Conservation (phyloP, 208 protist genomes). For the Leishmania turanica region DNA sequence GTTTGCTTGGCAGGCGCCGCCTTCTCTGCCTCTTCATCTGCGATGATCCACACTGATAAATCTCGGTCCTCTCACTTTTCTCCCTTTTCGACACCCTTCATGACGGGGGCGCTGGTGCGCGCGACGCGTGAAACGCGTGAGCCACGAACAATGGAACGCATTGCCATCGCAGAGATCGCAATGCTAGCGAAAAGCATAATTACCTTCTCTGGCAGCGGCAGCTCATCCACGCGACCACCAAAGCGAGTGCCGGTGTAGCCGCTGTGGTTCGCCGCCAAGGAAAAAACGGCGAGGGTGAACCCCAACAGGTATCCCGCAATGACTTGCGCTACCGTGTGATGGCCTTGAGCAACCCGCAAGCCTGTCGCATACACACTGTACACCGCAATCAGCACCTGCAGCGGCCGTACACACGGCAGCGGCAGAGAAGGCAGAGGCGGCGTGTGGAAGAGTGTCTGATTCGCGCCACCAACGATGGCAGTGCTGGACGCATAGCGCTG, state of each 20-base stretch:
- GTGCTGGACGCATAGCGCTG: conserved; percentile 8
- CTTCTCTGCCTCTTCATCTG: background rate
- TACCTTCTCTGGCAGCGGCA: conserved; percentile 29
- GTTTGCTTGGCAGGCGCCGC: background rate
- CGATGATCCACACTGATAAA: background rate
- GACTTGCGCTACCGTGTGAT: conserved; percentile 61
- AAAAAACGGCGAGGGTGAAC: conserved; percentile 10
- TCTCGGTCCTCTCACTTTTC: background rate
- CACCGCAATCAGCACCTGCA: conserved; percentile 28
- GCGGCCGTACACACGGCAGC: conserved; percentile 2
- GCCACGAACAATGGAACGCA: conserved; percentile 24
- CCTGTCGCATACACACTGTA: conserved; percentile 44
- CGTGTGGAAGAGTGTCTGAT: background rate
- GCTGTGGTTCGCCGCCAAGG: conserved; percentile 36
- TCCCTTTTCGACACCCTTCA: background rate
- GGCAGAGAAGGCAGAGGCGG: conserved; percentile 10
- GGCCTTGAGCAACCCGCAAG: conserved; percentile 42
- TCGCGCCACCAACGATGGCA: background rate
- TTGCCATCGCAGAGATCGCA: conserved; percentile 16
- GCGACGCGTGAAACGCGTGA: background rate
- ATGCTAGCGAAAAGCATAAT: conserved; percentile 14
- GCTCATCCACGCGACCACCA: conserved; percentile 49
- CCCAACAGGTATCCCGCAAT: conserved; percentile 47
- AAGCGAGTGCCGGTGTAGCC: conserved; percentile 25
- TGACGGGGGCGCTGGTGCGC: background rate